These are phyloP conservation scores for Vitis rotundifolia DNA, from an alignment of 164 flowering plant genomes.

Conservation along the genomic window DNA sequence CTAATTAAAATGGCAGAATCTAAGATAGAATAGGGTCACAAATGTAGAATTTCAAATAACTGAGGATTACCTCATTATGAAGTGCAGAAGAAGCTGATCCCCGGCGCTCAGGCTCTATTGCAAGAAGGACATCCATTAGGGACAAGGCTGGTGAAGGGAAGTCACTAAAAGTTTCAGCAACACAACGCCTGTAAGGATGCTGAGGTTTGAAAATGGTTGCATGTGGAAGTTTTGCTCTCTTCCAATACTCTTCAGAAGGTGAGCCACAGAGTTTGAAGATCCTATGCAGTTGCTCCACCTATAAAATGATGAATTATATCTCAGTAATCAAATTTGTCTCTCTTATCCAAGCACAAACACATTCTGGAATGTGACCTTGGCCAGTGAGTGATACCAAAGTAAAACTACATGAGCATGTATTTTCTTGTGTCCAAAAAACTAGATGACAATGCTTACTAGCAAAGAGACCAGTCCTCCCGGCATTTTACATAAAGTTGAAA, in stretches of 20 bases:
- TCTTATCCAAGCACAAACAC: too few relatives aligned
- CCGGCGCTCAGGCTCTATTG: constrained; percentile 69
- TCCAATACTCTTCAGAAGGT: constrained; percentile 90
- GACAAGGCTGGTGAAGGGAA: constrained; percentile 64
- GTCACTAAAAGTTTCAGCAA: constrained; percentile 77
- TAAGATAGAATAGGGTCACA: background rate
- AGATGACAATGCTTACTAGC: too few relatives aligned
- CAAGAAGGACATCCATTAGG: constrained; percentile 77
- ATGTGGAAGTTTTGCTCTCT: constrained; percentile 72
- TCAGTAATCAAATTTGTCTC: background rate
- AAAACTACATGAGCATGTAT: too few relatives aligned
- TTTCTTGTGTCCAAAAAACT: too few relatives aligned
- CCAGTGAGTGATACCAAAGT: too few relatives aligned
- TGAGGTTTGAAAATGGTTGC: constrained; percentile 87
- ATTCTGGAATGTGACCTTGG: too few relatives aligned
- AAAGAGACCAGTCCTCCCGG: too few relatives aligned
- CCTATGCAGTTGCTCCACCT: constrained; percentile 92
- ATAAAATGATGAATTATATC: constrained; percentile 4
- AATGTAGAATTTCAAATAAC: background rate
- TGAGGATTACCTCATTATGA: constrained; percentile 54
- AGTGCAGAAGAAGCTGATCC: constrained; percentile 82
- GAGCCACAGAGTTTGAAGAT: constrained; percentile 96
- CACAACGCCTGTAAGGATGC: constrained; percentile 68
- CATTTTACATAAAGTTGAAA: too few relatives aligned
- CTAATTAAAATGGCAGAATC: too few relatives aligned